These are phyloP conservation scores for Theileria sp. DNA, from an alignment of 169 alveolate genomes.

Conservation along the genomic window DNA sequence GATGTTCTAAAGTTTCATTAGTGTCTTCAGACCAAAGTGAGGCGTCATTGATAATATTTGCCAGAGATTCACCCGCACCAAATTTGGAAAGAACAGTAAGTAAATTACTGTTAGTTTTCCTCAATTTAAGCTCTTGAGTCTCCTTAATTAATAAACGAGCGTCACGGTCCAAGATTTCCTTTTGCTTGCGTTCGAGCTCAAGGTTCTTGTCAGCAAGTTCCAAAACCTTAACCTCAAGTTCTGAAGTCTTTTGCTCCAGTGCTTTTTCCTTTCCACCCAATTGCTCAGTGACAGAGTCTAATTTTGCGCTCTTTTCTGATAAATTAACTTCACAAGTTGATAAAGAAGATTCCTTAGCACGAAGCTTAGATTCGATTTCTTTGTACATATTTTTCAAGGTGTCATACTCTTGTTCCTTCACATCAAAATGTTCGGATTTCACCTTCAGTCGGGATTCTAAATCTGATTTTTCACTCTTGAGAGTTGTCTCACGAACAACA, in stretches of 20 bases:
- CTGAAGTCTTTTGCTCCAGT: slow-evolving; percentile 7
- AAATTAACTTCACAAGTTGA: neutral
- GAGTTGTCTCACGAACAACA: slow-evolving; percentile 3
- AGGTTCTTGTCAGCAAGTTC: slow-evolving; percentile 12
- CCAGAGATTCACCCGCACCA: neutral
- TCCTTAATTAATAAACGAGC: slow-evolving; percentile 4
- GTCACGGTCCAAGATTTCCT: slow-evolving; percentile 2
- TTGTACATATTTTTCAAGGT: neutral
- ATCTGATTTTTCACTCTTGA: neutral
- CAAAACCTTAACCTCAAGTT: slow-evolving; percentile 9
- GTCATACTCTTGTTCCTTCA: neutral
- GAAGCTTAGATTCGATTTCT: neutral
- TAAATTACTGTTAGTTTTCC: neutral
- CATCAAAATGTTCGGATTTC: neutral
- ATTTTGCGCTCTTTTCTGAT: neutral
- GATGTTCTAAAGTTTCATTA: neutral
- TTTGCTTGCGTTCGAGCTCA: slow-evolving; percentile 8
- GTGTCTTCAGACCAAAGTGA: slow-evolving; percentile 3
- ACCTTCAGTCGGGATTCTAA: slow-evolving; percentile 3
- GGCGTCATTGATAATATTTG: neutral
- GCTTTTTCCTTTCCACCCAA: neutral
- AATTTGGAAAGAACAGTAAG: neutral
- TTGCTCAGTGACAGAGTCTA: neutral
- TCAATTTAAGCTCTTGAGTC: neutral
- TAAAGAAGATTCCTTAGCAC: neutral